Evolutionary conservation across 1,284 basidiomycete genomes (phyloP).

Genomic region (Stereum hirsutum): DNA sequence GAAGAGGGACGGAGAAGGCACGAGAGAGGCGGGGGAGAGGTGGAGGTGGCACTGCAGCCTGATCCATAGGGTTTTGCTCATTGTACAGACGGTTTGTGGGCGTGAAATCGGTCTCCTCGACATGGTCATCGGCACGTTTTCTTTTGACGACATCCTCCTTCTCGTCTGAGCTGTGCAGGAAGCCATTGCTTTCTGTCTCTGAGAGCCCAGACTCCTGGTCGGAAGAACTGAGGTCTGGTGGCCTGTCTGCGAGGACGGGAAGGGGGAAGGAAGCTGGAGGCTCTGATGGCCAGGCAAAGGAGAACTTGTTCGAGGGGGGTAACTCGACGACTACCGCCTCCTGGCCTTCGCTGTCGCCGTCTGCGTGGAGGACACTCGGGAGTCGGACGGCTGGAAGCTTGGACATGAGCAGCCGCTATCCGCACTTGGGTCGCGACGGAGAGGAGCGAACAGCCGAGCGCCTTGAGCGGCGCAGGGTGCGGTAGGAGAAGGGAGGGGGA

Average conservation of each 20-base stretch:
- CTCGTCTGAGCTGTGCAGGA: too few relatives aligned
- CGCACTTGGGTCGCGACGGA: too few relatives aligned
- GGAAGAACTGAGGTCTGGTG: constrained; percentile 30
- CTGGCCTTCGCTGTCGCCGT: constrained; percentile 21
- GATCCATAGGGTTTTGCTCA: constrained; percentile 26
- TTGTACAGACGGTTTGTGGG: constrained; percentile 23
- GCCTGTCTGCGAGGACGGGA: constrained; percentile 25
- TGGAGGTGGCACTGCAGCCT: constrained; percentile 12
- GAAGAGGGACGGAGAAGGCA: constrained; percentile 62
- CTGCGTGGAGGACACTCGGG: constrained; percentile 20
- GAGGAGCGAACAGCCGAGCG: constrained; percentile 8
- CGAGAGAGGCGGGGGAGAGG: constrained; percentile 49
- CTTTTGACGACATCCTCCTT: constrained; percentile 5
- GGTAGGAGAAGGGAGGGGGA: background rate
- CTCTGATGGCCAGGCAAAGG: constrained; percentile 39
- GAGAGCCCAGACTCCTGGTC: constrained; percentile 40
- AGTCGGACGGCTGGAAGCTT: constrained; percentile 28
- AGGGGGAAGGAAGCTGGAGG: constrained; percentile 23
- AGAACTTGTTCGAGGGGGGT: constrained; percentile 36
- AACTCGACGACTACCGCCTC: constrained; percentile 29
- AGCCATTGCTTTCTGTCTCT: constrained; percentile 27
- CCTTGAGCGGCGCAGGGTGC: constrained; percentile 6
- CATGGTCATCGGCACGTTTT: constrained; percentile 13
- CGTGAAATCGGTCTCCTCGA: constrained; percentile 22
- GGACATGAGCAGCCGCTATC: constrained; percentile 16